Base-by-base conservation (phyloP, 805 yeast species). In the Cyberlindnera subsufficiens region DNA sequence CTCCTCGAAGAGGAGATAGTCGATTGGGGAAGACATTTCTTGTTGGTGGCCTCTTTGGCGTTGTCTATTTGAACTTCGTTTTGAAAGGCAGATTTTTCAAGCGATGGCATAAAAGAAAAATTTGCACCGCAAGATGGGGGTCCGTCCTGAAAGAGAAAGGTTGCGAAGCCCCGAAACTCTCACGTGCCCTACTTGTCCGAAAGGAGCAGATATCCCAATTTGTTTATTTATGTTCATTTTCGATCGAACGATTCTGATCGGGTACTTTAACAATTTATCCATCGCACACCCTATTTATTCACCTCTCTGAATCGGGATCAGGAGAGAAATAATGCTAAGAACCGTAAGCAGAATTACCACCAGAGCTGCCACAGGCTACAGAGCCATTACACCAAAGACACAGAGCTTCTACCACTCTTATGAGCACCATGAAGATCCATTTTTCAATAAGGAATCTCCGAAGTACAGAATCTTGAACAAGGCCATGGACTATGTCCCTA, bases 1-100 rank as follows among this genome's bases (percentile, higher is more conserved):
- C 75, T 93, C 98, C 75, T 93, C 99, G 67, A 85, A 91, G 60
- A 93, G 82, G 65, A 93, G 80, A 71, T 80, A 93, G 69, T 93
- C 96, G 67, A 89, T 64, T 38, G 51, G 46, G 60, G 82, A 88
- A 86, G 74, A 72, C 59, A 58, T 60, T 15, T 20, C 44, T 32
- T 14, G 38, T 19, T 30, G 39, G 36, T 22, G 41, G 18, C 34
- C 22, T 27, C 33, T 32, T 37, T 39, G 30, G 20, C 10, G 27
- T 9, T 22, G 27, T 9, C 11, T 22, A 22, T 22, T 22, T 22
- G 27, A 22, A 22, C 9, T 22, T 22, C 27, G 4, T 22, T 4
- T 9, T 22, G 27, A 22, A 22, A 22, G 27, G 27, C 27, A 22
- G 27, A 22, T 34, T 34, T 34, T 34, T 18, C 27, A 30, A 9